phyloP scores from a whole-genome alignment of 2,329 filamentous ascomycete species.

The Davidsoniella neocaledoniae region DNA sequence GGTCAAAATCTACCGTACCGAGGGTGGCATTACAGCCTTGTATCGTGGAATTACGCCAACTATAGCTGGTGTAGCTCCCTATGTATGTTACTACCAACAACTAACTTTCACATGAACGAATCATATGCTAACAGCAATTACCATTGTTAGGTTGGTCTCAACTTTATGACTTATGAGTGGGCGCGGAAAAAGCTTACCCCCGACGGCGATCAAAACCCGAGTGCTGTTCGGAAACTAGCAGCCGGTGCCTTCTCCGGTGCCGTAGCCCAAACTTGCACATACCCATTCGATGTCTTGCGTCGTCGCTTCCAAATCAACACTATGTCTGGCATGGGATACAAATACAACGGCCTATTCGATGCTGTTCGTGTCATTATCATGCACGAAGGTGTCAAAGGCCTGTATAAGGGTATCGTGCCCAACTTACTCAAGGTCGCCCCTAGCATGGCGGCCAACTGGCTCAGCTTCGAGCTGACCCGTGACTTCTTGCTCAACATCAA shows the following conservation, averaged over 20 bases:
- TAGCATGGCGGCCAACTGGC: slow-evolving; percentile 97
- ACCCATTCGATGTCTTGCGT: slow-evolving; percentile 92
- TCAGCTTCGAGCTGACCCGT: slow-evolving; percentile 86
- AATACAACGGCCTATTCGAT: slow-evolving; percentile 76
- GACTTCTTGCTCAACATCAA: slow-evolving; percentile 61
- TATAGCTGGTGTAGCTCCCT: slow-evolving; percentile 86
- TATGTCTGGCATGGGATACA: slow-evolving; percentile 95
- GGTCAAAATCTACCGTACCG: slow-evolving; percentile 69
- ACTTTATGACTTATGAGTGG: slow-evolving; percentile 97
- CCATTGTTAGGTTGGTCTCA: slow-evolving; percentile 62
- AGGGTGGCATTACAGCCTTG: slow-evolving; percentile 71
- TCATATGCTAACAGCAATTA: slow-evolving; percentile 1
- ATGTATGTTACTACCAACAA: slow-evolving; percentile 36
- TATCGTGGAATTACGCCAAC: slow-evolving; percentile 92
- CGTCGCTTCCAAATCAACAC: slow-evolving; percentile 97
- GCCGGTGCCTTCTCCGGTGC: slow-evolving; percentile 92
- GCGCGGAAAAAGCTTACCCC: slow-evolving; percentile 70
- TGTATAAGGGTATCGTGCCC: slow-evolving; percentile 93
- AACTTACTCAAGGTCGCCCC: slow-evolving; percentile 95
- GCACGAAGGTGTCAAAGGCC: slow-evolving; percentile 66
- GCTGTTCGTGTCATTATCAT: slow-evolving; percentile 66
- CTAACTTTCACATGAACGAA: background rate
- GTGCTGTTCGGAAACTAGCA: slow-evolving; percentile 60
- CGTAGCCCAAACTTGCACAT: slow-evolving; percentile 93
- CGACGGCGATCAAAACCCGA: slow-evolving; percentile 74